Conservation (phyloP, 495 filamentous ascomycete genomes). For the Amphirosellinia nigrospora region DNA sequence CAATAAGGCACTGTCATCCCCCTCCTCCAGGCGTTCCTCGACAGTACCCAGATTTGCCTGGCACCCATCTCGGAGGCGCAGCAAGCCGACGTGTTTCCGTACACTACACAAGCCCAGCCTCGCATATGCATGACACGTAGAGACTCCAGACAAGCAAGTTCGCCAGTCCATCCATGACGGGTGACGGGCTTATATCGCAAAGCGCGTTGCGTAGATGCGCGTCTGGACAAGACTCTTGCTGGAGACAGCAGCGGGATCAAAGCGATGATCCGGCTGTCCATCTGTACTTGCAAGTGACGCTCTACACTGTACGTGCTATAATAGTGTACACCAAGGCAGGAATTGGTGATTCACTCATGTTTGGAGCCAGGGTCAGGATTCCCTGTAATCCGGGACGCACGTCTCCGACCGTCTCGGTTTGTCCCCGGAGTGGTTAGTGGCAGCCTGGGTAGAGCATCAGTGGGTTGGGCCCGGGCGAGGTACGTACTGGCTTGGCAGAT, state of each 20-base stretch:
- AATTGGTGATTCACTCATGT: slow-evolving; percentile 1
- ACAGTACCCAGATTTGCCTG: slow-evolving; percentile 23
- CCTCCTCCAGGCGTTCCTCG: slow-evolving; percentile 6
- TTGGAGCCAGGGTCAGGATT: background rate
- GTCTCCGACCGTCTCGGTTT: slow-evolving; percentile 2
- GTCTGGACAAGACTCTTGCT: background rate
- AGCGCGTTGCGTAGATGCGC: background rate
- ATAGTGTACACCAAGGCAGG: background rate
- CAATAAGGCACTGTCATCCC: background rate
- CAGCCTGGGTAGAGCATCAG: background rate
- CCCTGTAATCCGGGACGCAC: slow-evolving; percentile 4
- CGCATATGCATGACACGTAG: slow-evolving; percentile 21
- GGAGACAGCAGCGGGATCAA: background rate
- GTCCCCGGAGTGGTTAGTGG: slow-evolving; percentile 1
- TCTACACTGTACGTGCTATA: background rate
- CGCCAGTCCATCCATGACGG: background rate
- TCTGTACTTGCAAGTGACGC: background rate
- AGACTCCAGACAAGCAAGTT: background rate
- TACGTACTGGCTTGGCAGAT: too few relatives aligned
- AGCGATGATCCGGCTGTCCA: background rate
- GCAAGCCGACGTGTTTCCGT: slow-evolving; percentile 20
- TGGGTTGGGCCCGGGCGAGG: background rate
- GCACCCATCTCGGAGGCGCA: slow-evolving; percentile 13
- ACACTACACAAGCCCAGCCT: slow-evolving; percentile 14
- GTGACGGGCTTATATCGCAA: background rate